A percentile compares a stretch with the other conserved stretches of the same genome.
Evolutionary conservation across 257 asterid genomes (phyloP).

Genomic region (Cruciata laevipes): DNA sequence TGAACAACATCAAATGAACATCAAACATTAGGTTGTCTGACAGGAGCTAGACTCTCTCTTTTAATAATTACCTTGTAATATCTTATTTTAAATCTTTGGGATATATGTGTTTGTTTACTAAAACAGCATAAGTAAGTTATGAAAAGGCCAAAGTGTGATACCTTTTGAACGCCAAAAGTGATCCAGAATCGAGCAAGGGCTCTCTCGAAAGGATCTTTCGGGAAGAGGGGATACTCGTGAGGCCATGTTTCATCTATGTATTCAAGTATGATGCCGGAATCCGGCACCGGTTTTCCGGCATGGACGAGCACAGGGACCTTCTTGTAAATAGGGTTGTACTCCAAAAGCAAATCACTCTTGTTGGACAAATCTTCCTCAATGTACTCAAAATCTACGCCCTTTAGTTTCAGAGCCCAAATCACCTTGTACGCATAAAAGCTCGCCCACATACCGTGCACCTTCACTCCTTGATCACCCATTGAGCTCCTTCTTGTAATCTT

Average conservation of each 20-base stretch:
- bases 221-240: constrained; percentile 17
- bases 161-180: constrained; percentile 18
- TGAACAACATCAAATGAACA: too few relatives aligned
- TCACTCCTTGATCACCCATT: constrained; percentile 1
- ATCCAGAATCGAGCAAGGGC: constrained; percentile 29
- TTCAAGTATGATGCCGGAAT: constrained; percentile 27
- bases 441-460: constrained; percentile 16
- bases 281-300: constrained; percentile 20
- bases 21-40: too few relatives aligned
- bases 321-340: constrained; percentile 22
- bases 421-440: constrained; percentile 19
- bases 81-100: too few relatives aligned
- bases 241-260: constrained; percentile 33
- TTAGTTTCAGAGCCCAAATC: constrained; percentile 22
- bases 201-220: constrained; percentile 15
- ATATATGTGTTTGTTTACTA: too few relatives aligned
- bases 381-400: constrained; percentile 22
- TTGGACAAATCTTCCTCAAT: constrained; percentile 25
- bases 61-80: too few relatives aligned
- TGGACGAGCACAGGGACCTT: constrained; percentile 26
- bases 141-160: too few relatives aligned
- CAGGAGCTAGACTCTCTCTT: too few relatives aligned
- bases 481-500: not conserved
- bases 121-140: too few relatives aligned
- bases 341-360: constrained; percentile 18